Conservation (phyloP, 2,329 filamentous ascomycete species). For the Tolypocladium pustulatum region DNA sequence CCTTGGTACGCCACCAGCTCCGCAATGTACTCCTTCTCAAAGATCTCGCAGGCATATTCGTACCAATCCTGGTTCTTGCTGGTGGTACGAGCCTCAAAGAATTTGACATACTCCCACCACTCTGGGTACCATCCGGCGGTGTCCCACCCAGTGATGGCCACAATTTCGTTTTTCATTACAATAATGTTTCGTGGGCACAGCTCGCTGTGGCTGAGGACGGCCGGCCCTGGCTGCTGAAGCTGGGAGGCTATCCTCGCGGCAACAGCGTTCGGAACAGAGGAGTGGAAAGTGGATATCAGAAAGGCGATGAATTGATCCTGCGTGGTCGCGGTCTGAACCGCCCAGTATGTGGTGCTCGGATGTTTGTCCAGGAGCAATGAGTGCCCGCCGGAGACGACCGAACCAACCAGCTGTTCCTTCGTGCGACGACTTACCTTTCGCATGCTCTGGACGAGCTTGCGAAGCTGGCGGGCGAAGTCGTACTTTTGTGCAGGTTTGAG, state of each 20-base stretch:
- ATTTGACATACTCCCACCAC: constrained; percentile 25
- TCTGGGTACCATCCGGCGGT: constrained; percentile 19
- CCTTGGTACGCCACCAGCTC: constrained; percentile 21
- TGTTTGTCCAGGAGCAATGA: constrained; percentile 17
- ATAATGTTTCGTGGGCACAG: constrained; percentile 19
- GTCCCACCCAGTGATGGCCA: constrained; percentile 18
- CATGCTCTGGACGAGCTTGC: constrained; percentile 14
- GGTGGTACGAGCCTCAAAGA: constrained; percentile 19
- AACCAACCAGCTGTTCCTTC: constrained; percentile 5
- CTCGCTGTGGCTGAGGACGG: constrained; percentile 14
- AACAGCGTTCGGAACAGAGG: constrained; percentile 13
- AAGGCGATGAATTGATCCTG: constrained; percentile 13
- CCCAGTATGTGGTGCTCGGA: constrained; percentile 16
- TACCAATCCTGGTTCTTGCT: constrained; percentile 19
- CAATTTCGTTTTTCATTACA: constrained; percentile 12
- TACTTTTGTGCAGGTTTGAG: constrained; percentile 12
- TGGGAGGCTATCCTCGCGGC: constrained; percentile 9
- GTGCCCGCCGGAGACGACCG: constrained; percentile 7
- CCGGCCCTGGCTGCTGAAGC: constrained; percentile 6
- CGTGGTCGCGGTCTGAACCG: constrained; percentile 9
- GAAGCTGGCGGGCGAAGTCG: constrained; percentile 13
- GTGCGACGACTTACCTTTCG: constrained; percentile 1
- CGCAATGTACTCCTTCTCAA: constrained; percentile 9
- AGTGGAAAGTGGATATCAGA: constrained; percentile 13
- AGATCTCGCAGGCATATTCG: constrained; percentile 17